Base-by-base conservation (phyloP, 202 grass and related monocot genomes). In the Panicum hallii region DNA sequence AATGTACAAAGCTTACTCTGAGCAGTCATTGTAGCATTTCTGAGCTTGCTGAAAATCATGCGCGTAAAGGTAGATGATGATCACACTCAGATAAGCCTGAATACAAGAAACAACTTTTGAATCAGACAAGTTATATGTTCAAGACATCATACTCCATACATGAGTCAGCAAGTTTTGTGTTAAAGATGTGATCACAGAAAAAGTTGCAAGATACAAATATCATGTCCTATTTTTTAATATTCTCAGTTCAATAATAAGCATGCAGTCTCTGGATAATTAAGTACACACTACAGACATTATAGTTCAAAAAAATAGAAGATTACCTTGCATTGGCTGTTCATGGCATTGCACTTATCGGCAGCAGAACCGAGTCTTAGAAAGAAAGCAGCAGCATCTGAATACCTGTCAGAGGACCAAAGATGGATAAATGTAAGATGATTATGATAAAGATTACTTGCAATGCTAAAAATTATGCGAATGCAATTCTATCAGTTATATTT, bases 41-140 rank as follows among this genome's bases (percentile, higher is more conserved):
- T 99, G 97, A 78, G 97, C 97, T 86, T 99, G 97, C 66, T 86
- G 91, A 90, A 99, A 99, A 85, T 99, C 97, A 92, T 99, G 91
- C 4, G 90, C 85, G 52, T 94, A 99, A 43, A 99, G 97, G 83
- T 99, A 99, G 72, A 99, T 65, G 63, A 96, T 90, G 60, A 99
- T 94, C 61, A 93, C 93, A 87, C 91, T 96, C 84, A 96, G 82
- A 88, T 99, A 99, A 80, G 88, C 93, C 97, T 99, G 82, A 70
- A 96, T 66, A 13, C 58, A 88, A 22, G 72, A 69, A 83, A 79
- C 15, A 66, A 42, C 5, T 81, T 81, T 48, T 26, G 30, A 54
- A 66, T 43, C 20, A 62, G 77, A 42, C 34, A 74, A 60, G 11
- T 75, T 63, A 7, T 28, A 53, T 12, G 14, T 38, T 77, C 78